These are phyloP conservation scores for Yamadazyma pseudoaaseri DNA, from an alignment of 1,139 yeast genomes.

Conservation along the genomic window DNA sequence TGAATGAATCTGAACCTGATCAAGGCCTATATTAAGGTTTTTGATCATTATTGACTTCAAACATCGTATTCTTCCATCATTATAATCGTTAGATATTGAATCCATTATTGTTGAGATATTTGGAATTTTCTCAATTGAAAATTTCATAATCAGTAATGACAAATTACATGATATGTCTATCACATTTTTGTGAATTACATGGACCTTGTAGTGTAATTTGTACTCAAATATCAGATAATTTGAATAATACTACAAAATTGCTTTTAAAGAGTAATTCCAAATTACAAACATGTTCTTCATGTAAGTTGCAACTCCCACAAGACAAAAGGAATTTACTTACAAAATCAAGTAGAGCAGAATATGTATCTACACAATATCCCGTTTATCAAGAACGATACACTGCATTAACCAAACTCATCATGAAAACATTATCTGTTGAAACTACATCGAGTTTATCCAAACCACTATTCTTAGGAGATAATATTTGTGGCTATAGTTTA, in stretches of 20 bases:
- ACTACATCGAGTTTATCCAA: conserved; percentile 63
- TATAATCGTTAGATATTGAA: conserved; percentile 1
- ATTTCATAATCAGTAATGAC: conserved; percentile 15
- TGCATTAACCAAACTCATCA: conserved; percentile 58
- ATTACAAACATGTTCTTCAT: conserved; percentile 57
- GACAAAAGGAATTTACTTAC: conserved; percentile 30
- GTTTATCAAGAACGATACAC: conserved; percentile 50
- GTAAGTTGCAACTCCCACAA: conserved; percentile 51
- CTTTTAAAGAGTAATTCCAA: conserved; percentile 26
- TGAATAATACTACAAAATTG: conserved; percentile 7
- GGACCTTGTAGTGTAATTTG: conserved; percentile 80
- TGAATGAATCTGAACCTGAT: too few relatives aligned
- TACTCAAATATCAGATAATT: conserved; percentile 44
- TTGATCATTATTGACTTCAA: conserved; percentile 9
- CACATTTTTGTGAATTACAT: conserved; percentile 85
- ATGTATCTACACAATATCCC: conserved; percentile 64
- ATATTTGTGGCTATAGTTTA: conserved; percentile 64
- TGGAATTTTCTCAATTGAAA: too few relatives aligned
- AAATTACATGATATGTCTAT: conserved; percentile 52
- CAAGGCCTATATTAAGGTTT: conserved; percentile 7
- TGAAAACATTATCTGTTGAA: conserved; percentile 72
- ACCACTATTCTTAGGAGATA: conserved; percentile 74
- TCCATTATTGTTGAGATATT: too few relatives aligned
- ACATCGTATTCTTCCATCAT: conserved; percentile 15
- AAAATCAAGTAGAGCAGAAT: conserved; percentile 8